Percentiles rank a stretch among this genome's conserved stretches.
Evolutionary conservation across 2,329 filamentous ascomycete species (phyloP).

Genomic region (Microdochium paspali): DNA sequence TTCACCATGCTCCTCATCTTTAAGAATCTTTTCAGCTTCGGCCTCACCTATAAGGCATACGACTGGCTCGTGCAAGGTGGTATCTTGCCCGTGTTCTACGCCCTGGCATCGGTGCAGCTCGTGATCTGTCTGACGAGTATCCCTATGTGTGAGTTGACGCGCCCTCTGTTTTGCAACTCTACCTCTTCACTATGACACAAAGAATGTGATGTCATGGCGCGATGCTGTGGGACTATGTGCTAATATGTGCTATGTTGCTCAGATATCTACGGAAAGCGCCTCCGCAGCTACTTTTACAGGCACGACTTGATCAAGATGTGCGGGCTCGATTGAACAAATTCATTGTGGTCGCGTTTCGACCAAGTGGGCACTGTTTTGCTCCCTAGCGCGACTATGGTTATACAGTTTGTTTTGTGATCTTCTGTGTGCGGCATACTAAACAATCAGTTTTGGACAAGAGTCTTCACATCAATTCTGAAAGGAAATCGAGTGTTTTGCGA

Average conservation of each 20-base stretch:
- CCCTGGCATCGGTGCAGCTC: constrained; percentile 68
- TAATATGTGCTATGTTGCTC: constrained; percentile 1
- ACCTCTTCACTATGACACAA: too few relatives aligned
- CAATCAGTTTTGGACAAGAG: too few relatives aligned
- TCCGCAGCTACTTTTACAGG: constrained; percentile 65
- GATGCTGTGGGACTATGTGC: background rate
- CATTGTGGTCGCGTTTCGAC: too few relatives aligned
- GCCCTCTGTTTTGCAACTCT: background rate
- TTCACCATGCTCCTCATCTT: constrained; percentile 88
- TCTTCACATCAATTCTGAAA: too few relatives aligned
- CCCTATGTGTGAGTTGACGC: constrained; percentile 60
- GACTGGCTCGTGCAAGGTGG: constrained; percentile 66
- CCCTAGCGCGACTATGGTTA: too few relatives aligned
- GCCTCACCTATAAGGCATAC: constrained; percentile 74
- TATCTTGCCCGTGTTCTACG: constrained; percentile 54
- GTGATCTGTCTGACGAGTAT: constrained; percentile 66
- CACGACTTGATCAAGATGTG: constrained; percentile 56
- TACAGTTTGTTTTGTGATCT: too few relatives aligned
- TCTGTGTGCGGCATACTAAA: too few relatives aligned
- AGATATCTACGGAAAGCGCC: constrained; percentile 74
- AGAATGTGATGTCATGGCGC: too few relatives aligned
- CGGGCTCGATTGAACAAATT: constrained; percentile 20
- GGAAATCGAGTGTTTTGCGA: too few relatives aligned
- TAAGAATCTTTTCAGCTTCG: constrained; percentile 90
- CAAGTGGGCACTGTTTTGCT: too few relatives aligned